phyloP scores from a whole-genome alignment of 805 yeast genomes.

The Yamadazyma ubonensis region DNA sequence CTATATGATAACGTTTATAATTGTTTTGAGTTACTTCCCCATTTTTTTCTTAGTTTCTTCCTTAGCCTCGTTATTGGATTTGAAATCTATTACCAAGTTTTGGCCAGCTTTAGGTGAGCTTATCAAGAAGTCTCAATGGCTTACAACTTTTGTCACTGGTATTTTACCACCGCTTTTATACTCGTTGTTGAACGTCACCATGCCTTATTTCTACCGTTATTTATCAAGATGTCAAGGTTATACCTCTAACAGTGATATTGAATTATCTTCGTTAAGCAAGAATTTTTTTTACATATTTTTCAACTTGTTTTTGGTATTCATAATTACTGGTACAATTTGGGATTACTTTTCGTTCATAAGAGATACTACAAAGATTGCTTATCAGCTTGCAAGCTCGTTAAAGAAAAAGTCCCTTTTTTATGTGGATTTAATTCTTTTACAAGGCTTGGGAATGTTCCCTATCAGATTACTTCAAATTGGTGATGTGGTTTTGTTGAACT shows the following conservation, averaged over 20 bases:
- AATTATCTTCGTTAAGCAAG: constrained; percentile 54
- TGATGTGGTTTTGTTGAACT: constrained; percentile 48
- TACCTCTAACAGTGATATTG: constrained; percentile 57
- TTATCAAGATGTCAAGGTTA: constrained; percentile 53
- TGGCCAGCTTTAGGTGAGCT: constrained; percentile 61
- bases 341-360: constrained; percentile 57
- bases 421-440: constrained; percentile 62
- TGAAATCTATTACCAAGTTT: constrained; percentile 52
- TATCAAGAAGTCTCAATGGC: constrained; percentile 49
- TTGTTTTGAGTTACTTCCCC: constrained; percentile 49
- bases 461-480: constrained; percentile 55
- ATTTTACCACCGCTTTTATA: constrained; percentile 60
- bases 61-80: constrained; percentile 55
- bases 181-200: constrained; percentile 49
- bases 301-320: constrained; percentile 60
- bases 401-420: constrained; percentile 53
- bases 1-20: constrained; percentile 42
- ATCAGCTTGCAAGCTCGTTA: constrained; percentile 51
- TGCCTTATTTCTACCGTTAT: constrained; percentile 56
- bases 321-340: constrained; percentile 60
- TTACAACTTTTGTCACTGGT: constrained; percentile 59
- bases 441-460: constrained; percentile 67
- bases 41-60: constrained; percentile 56
- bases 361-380: constrained; percentile 60
- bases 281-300: constrained; percentile 61